Base-by-base conservation (phyloP, 768 basidiomycete genomes). In the Chalciporus piperatus region DNA sequence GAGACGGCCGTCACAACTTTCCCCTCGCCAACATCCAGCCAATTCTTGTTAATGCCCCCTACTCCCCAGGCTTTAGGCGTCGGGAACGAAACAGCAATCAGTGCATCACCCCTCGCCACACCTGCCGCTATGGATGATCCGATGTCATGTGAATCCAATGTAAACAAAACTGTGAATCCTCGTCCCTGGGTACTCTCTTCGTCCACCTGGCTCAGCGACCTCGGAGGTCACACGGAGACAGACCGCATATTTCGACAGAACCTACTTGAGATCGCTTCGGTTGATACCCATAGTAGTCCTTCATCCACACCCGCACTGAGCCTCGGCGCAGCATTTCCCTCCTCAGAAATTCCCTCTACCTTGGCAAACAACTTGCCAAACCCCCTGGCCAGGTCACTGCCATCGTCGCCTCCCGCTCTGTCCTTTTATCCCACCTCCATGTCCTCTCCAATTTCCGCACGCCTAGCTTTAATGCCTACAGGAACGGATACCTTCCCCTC, bases 401-500 rank as follows among this genome's bases (percentile, higher is more conserved):
- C 45, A 13, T 52, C 62, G 19, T 44, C 41, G n/a, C 58, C 64
- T 41, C 40, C 50, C 41, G 25, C 44, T 19, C 27, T 47, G 35
- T 65, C 54, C 22, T 48, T 48, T 22, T 43, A 35, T 27, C 33
- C 60, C 19, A 17, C 27, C 32, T 48, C 23, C 51, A 68, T 63
- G 54, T 49, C 49, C 30, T 30, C 41, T 45, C 46, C 48, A 30
- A 20, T 57, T 39, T 50, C 52, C 42, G 47, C 42, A 14, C 67
- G 48, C 43, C 52, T 69, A 12, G 51, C 50, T 35, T 40, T 69
- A 40, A 55, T 57, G 45, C 58, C 67, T 12, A 69, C 55, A 7
- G 65, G 67, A 13, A 69, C 67, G n/a, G 58, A 65, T 13, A 56
- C 69, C 3, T 69, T 70, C 39, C 67, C 67, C 30, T 69, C 67